phyloP scores from a whole-genome alignment of 345 rosid genomes.

The Citrus sp. region DNA sequence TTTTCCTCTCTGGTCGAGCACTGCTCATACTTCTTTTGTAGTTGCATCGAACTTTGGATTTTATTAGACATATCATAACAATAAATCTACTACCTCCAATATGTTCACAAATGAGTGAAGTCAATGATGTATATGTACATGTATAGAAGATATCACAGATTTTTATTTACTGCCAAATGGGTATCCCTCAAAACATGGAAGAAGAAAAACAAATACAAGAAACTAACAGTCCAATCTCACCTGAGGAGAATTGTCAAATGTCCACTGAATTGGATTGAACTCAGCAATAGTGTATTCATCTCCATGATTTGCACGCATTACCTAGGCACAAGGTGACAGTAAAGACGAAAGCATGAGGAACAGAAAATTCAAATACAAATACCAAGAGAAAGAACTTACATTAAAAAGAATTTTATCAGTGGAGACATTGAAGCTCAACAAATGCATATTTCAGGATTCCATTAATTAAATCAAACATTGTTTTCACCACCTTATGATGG shows the following conservation, averaged over 20 bases:
- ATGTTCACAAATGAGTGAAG: background rate
- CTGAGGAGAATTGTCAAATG: conserved; percentile 51
- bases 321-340: conserved; percentile 35
- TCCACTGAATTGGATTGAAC: conserved; percentile 70
- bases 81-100: background rate
- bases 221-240: conserved; percentile 28
- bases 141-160: background rate
- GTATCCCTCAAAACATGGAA: background rate
- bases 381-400: background rate
- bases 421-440: background rate
- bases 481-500: background rate
- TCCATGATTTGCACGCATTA: conserved; percentile 74
- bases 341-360: background rate
- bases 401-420: background rate
- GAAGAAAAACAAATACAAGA: background rate
- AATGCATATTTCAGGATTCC: background rate
- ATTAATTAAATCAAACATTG: background rate
- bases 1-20: no score
- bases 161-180: background rate
- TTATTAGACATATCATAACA: background rate
- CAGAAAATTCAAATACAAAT: background rate
- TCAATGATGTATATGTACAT: background rate
- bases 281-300: conserved; percentile 68
- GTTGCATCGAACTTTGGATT: background rate
- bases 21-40: no score